Evolutionary conservation across 441 rosid genomes (phyloP).

Genomic region (Euphorbia corollata): DNA sequence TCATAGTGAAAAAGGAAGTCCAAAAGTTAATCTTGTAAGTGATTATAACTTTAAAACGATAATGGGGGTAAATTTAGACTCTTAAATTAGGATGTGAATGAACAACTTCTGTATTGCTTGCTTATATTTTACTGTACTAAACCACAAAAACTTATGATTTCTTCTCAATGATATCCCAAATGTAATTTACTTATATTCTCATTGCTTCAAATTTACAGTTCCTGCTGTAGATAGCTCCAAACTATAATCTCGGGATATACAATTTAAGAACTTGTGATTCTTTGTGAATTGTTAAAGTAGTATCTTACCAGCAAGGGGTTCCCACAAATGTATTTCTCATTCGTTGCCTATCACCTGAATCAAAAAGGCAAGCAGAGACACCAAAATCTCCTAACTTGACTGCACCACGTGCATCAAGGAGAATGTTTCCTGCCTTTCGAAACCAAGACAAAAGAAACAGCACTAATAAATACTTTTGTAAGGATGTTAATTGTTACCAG

Average conservation of each 20-base stretch:
- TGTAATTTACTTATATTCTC: not conserved
- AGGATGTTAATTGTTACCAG: not conserved
- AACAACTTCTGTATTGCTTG: not conserved
- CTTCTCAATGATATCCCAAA: not conserved
- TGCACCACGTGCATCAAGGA: conserved; percentile 71
- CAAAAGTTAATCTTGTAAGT: not conserved
- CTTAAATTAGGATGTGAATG: not conserved
- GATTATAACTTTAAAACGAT: not conserved
- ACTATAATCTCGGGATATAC: not conserved
- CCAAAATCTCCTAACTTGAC: conserved; percentile 94
- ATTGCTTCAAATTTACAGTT: not conserved
- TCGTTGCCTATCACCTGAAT: conserved; percentile 96
- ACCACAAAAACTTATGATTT: not conserved
- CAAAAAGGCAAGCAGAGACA: conserved; percentile 94
- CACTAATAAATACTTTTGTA: not conserved
- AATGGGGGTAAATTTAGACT: not conserved
- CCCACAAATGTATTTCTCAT: conserved; percentile 97
- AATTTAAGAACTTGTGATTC: too few species aligned
- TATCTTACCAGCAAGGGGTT: conserved; percentile 89
- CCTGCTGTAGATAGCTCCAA: not conserved
- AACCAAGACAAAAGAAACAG: conserved; percentile 14
- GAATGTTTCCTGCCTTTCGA: conserved; percentile 81
- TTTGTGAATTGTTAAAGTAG: conserved; percentile 15
- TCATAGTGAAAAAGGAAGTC: not conserved
- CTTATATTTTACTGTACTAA: not conserved